Base-by-base conservation (phyloP, 306 rosid genomes). In the Cyamopsis tetragonoloba region DNA sequence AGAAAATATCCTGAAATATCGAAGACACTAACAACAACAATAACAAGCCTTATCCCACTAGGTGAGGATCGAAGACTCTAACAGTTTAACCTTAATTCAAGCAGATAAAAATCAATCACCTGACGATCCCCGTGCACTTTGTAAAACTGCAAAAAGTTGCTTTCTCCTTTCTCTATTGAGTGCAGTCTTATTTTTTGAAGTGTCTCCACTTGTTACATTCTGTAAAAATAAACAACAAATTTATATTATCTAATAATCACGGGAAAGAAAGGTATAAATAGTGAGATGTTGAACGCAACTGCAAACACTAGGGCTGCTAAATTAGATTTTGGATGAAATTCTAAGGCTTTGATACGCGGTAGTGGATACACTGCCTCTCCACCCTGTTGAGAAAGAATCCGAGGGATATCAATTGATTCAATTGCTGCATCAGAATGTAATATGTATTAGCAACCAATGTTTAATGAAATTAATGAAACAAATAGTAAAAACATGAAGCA, bases 321-420 rank as follows among this genome's bases (percentile, higher is more conserved):
- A 88, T 90, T 95, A 39, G 80, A 80, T 83, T 90, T 95, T n/a
- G 95, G 77, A 83, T 95, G 99, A 80, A 88, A 84, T 85, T 90
- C 96, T 71, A 95, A 55, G 38, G 89, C 61, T 84, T 83, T 90
- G 34, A 95, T 90, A 37, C 84, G 87, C 0, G 99, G 99, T 49
- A 95, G 74, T 57, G 99, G 97, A 77, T 95, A 95, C 73, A 81
- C 96, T 64, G 96, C 79, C 85, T 95, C 99, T 79, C 99, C 99
- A 43, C 95, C 99, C 84, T 86, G 95, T 85, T 95, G 97, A 66
- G 99, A 95, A 76, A 95, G 97, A 85, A 95, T 79, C 75, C 84
- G 96, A 42, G 96, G 97, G 73, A 95, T 90, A 82, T 95, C 99
- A 78, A 95, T 76, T 56, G 95, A 70, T 83, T 90, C 96, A 82